Conservation (phyloP, 345 rosid species). For the Excoecaria cochinchinensis region DNA sequence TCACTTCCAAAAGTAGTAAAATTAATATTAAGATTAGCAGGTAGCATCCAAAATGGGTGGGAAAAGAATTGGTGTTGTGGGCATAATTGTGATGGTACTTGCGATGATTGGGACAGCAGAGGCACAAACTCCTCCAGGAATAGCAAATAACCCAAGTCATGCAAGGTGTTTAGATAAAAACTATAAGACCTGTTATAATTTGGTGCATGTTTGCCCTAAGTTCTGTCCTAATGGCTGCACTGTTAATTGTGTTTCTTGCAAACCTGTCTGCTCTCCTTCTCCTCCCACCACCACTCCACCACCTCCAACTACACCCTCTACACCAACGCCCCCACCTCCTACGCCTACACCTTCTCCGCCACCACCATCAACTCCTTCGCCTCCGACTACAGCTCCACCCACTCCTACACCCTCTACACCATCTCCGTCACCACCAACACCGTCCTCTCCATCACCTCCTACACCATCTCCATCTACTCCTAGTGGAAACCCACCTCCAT, state of each 20-base stretch:
- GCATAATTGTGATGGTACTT: constrained; percentile 33
- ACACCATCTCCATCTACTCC: background rate
- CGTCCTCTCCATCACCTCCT: background rate
- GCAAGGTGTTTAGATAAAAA: constrained; percentile 42
- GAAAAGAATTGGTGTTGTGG: background rate
- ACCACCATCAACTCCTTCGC: background rate
- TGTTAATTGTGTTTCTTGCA: constrained; percentile 52
- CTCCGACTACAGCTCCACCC: background rate
- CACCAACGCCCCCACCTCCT: background rate
- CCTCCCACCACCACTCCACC: background rate
- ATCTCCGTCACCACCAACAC: background rate
- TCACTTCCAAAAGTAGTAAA: background rate
- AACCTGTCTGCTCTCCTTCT: constrained; percentile 36
- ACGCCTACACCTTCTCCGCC: background rate
- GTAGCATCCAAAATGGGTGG: constrained; percentile 3
- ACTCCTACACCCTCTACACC: background rate
- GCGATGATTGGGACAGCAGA: constrained; percentile 24
- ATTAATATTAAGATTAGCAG: background rate
- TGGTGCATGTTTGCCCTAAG: constrained; percentile 53
- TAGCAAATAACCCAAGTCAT: constrained; percentile 52
- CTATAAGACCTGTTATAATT: constrained; percentile 49
- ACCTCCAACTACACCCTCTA: background rate
- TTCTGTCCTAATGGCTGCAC: constrained; percentile 53
- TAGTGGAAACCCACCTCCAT: background rate
- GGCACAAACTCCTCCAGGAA: constrained; percentile 45